Percentiles rank a stretch among this genome's conserved stretches.
Evolutionary conservation across 768 basidiomycete species (phyloP).

Genomic region (Hemileccinum impolitum): DNA sequence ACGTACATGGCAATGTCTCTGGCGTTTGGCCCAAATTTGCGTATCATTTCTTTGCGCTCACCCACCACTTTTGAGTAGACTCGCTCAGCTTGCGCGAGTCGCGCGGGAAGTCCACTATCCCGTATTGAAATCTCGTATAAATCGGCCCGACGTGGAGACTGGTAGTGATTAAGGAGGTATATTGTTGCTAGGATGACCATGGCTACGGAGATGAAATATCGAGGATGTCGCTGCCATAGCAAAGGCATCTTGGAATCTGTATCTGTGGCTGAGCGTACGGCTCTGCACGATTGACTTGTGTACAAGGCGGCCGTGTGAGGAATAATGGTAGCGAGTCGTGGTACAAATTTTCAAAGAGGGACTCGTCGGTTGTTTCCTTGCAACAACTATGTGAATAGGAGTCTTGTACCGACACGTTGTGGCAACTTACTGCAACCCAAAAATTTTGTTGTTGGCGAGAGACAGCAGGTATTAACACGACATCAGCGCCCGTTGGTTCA

Average conservation of each 20-base stretch:
- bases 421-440: conserved; percentile 15
- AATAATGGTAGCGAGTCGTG: conserved; percentile 16
- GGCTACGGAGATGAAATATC: conserved; percentile 45
- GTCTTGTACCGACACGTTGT: not conserved
- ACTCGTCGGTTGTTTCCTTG: conserved; percentile 2
- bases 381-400: not conserved
- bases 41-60: conserved; percentile 46
- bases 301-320: conserved; percentile 4
- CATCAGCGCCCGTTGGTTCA: conserved; percentile 1
- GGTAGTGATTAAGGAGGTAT: conserved; percentile 44
- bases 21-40: conserved; percentile 50
- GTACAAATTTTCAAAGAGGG: conserved; percentile 6
- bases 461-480: conserved; percentile 7
- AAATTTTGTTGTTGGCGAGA: conserved; percentile 1
- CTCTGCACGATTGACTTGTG: conserved; percentile 5
- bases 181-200: conserved; percentile 42
- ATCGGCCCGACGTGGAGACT: conserved; percentile 23
- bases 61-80: conserved; percentile 44
- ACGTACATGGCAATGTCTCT: conserved; percentile 43
- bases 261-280: not conserved
- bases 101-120: conserved; percentile 37
- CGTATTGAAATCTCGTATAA: conserved; percentile 23
- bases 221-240: conserved; percentile 46
- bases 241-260: conserved; percentile 24
- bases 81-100: conserved; percentile 40